Evolutionary conservation across 192 early-diverging fungal species (phyloP), one percentile per base, ranked within the genome.

Genomic region (Coemansia sp.): DNA sequence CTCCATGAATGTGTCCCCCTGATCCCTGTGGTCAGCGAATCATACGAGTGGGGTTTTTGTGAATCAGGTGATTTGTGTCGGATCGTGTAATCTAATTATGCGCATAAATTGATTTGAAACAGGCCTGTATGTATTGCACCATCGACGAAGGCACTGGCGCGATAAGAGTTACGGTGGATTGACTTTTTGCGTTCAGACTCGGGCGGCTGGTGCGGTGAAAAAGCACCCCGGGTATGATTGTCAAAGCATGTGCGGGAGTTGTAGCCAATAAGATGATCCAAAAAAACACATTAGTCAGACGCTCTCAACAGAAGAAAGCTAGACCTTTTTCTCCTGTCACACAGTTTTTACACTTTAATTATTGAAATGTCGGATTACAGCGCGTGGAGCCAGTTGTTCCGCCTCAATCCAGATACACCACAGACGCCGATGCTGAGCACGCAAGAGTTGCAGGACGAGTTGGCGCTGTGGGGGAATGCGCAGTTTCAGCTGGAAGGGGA

Each of bases 391-490:
- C 75, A 73, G 61, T 70, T 78, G 10, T 78, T 78, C 56, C 75
- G 75, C 59, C 59, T 78, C 24, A 87, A 87, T 53, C 82, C 86
- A 32, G 85, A 85, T 27, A 69, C 78, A 16, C 81, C 83, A 13
- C 72, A 65, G 24, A 74, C 74, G 19, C 70, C 75, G 38, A 73
- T 79, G 73, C 71, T 85, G 20, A 84, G 85, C 64, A 78, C 81
- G 52, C 77, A 86, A 41, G 88, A 89, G 71, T 79, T 87, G 41
- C 78, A 84, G 49, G 81, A 86, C 19, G 88, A 89, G 57, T 77
- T 89, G 51, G 78, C 86, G 8, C 75, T 89, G 26, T 91, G 85
- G 81, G 74, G 88, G 53, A 86, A 87, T 57, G 85, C 86, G 18
- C 87, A 91, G 68, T 91, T 89, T 67, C 83, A 82, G 37, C 84